Evolutionary conservation across 106 monocot genomes (phyloP).

Genomic region (Iris macrosiphon): DNA sequence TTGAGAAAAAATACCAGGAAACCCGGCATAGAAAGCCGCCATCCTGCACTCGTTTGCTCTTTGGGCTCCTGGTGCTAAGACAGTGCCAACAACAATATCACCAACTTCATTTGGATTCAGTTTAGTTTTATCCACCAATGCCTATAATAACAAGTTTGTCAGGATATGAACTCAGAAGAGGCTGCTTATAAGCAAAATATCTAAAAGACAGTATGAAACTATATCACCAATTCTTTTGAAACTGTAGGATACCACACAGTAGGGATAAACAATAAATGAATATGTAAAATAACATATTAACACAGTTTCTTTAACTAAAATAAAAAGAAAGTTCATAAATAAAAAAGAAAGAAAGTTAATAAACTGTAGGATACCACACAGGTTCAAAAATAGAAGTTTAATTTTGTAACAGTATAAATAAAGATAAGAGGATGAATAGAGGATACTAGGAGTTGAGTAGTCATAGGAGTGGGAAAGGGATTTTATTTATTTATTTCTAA

Average conservation of each 20-base stretch:
- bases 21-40: conserved; percentile 78
- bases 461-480: too few species aligned
- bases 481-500: too few species aligned
- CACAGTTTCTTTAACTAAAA: not conserved
- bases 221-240: too few species aligned
- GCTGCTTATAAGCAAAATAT: too few species aligned
- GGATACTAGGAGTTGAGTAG: too few species aligned
- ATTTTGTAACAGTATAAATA: too few species aligned
- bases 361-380: too few species aligned
- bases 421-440: too few species aligned
- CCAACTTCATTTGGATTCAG: conserved; percentile 55
- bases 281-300: not conserved
- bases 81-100: conserved; percentile 73
- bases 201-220: too few species aligned
- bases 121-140: conserved; percentile 43
- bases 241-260: not conserved
- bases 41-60: conserved; percentile 70
- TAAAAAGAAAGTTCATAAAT: not conserved
- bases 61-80: conserved; percentile 56
- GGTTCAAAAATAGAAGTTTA: too few species aligned
- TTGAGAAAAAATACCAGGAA: conserved; percentile 48
- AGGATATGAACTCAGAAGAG: too few species aligned
- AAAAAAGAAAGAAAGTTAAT: too few species aligned
- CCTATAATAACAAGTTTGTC: conserved; percentile 14
- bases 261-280: not conserved